Evolutionary conservation across 2,329 filamentous ascomycete species (phyloP), one percentile per base, ranked within the genome.

Genomic region (Magnaporthales sp.): DNA sequence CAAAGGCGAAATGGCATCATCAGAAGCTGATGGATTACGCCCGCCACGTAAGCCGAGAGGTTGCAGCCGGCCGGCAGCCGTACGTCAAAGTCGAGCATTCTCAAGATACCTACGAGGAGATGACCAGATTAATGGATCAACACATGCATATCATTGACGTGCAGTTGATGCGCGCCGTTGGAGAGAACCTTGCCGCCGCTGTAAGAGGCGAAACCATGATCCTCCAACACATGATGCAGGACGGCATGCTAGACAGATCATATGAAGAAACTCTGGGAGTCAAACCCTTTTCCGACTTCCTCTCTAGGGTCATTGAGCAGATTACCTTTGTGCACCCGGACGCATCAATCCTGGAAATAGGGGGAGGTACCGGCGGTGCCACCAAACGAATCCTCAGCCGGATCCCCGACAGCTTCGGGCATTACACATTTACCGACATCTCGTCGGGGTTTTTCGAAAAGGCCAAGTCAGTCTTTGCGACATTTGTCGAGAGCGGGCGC

Each of bases 381-480:
- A 80, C 77, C 0, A 69, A 72, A 13, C 27, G 26, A 0, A 70
- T 80, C 11, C 67, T 81, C 4, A 64, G 69, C 2, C 54, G 63
- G 4, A 68, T 80, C 22, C 72, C 71, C 2, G 5, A 67, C 54
- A 2, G 7, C 13, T 63, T 63, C 4, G 62, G 30, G n/a, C 30
- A 32, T 6, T 63, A 63, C 30, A 63, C 62, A 62, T 66, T 29
- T 69, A 81, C 80, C 0, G 79, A 82, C 65, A 74, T 80, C 8
- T 77, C 76, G 0, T 64, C 74, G 5, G 74, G 72, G 13, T 78
- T 78, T 70, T 79, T 81, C 56, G 74, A 76, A 15, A 68, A 72
- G 1, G 78, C 77, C 0, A 67, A 72, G 62, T 69, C 73, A 22
- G 71, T 69, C 30, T 76, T 80, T 62, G 64, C 69, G 4, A 15